Evolutionary conservation across 2,329 filamentous ascomycete genomes (phyloP).

Genomic region (Pestalotiopsis sp.): DNA sequence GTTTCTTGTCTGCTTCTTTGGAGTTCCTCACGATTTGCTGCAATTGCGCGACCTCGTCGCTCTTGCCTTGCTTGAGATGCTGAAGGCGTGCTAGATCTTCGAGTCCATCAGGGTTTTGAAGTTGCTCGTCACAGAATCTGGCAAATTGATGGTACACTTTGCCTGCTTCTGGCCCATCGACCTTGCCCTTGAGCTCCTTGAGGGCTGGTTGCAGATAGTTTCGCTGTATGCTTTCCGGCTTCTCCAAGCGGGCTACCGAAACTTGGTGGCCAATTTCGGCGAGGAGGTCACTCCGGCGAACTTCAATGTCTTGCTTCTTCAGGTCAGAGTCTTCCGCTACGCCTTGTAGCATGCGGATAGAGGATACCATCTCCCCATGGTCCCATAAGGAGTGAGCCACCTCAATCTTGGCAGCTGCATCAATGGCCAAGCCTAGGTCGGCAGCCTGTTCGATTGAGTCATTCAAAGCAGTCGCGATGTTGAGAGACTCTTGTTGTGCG

Average conservation of each 20-base stretch:
- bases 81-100: slow-evolving; percentile 84
- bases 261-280: slow-evolving; percentile 88
- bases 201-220: slow-evolving; percentile 86
- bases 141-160: slow-evolving; percentile 95
- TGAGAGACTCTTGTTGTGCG: slow-evolving; percentile 83
- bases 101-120: slow-evolving; percentile 82
- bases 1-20: slow-evolving; percentile 55
- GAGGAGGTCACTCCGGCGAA: slow-evolving; percentile 78
- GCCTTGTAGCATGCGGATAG: slow-evolving; percentile 84
- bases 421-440: slow-evolving; percentile 73
- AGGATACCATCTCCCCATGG: slow-evolving; percentile 85
- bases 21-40: slow-evolving; percentile 60
- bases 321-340: slow-evolving; percentile 66
- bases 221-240: slow-evolving; percentile 86
- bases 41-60: slow-evolving; percentile 77
- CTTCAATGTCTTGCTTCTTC: slow-evolving; percentile 69
- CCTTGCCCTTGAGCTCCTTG: slow-evolving; percentile 73
- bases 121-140: slow-evolving; percentile 89
- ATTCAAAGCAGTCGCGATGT: slow-evolving; percentile 81
- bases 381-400: slow-evolving; percentile 92
- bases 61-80: slow-evolving; percentile 78
- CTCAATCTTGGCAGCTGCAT: slow-evolving; percentile 78
- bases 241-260: slow-evolving; percentile 87
- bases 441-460: slow-evolving; percentile 73
- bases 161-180: slow-evolving; percentile 74